phyloP scores from a whole-genome alignment of 352 stramenopile genomes.

The Vaucheria bursata region DNA sequence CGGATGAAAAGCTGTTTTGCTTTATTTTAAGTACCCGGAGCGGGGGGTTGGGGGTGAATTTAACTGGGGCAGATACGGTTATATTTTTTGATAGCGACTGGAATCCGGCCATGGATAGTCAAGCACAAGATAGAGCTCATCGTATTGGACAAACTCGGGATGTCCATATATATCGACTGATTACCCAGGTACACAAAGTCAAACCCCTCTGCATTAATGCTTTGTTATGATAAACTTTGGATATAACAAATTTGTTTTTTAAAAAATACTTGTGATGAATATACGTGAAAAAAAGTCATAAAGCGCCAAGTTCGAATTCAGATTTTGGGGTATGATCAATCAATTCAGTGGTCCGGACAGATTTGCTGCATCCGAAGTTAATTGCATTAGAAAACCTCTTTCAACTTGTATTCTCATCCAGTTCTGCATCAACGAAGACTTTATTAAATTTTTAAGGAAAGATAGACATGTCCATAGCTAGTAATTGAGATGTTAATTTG shows the following conservation, averaged over 20 bases:
- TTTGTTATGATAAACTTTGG: too few species aligned
- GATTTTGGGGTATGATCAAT: neutral
- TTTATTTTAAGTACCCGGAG: conserved; percentile 97
- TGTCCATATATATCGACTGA: conserved; percentile 92
- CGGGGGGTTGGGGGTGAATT: conserved; percentile 94
- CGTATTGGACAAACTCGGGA: conserved; percentile 95
- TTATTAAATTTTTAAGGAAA: too few species aligned
- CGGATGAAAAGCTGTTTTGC: conserved; percentile 86
- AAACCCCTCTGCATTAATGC: neutral
- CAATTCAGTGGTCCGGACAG: neutral
- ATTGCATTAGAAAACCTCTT: too few species aligned
- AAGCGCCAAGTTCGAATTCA: neutral
- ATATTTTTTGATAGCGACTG: conserved; percentile 72
- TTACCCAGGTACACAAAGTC: neutral
- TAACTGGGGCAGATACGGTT: conserved; percentile 83
- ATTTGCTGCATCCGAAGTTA: neutral
- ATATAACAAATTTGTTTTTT: neutral
- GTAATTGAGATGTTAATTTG: too few species aligned
- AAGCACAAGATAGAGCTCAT: conserved; percentile 91
- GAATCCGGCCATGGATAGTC: conserved; percentile 74
- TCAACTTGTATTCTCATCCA: too few species aligned
- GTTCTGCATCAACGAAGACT: too few species aligned
- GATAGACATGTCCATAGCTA: too few species aligned
- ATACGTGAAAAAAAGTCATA: neutral
- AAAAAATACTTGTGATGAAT: neutral